Conservation (phyloP, 768 basidiomycete genomes). For the Clathrus columnatus region DNA sequence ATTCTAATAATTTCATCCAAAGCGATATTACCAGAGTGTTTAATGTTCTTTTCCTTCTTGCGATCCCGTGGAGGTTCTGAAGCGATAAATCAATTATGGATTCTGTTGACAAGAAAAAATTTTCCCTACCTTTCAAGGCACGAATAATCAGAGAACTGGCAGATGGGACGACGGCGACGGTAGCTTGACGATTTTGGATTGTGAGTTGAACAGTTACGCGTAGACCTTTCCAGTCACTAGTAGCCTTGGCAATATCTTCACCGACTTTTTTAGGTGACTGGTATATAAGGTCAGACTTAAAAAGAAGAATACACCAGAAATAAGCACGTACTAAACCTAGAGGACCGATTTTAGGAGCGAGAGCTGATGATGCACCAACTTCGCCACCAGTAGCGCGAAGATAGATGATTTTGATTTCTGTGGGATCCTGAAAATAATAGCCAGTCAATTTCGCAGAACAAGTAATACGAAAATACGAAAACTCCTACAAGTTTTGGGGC, state of each 20-base stretch:
- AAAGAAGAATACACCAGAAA: no score
- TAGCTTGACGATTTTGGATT: constrained; percentile 99
- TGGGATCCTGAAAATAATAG: constrained; percentile 71
- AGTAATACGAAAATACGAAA: constrained; percentile 4
- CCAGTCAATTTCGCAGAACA: not conserved
- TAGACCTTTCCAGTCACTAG: constrained; percentile 97
- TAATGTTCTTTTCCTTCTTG: constrained; percentile 99
- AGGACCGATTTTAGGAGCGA: constrained; percentile 99
- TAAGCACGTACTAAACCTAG: constrained; percentile 83
- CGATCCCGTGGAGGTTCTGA: constrained; percentile 97
- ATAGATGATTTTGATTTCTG: constrained; percentile 98
- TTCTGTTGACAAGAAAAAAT: not conserved
- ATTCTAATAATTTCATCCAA: constrained; percentile 92
- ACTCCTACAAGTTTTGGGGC: constrained; percentile 67
- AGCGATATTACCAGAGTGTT: constrained; percentile 90
- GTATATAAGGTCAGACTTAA: not conserved
- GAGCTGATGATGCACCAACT: constrained; percentile 96
- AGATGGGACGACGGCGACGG: constrained; percentile 92
- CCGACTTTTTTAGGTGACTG: constrained; percentile 99
- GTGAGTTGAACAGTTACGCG: constrained; percentile 98
- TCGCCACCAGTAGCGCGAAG: constrained; percentile 98
- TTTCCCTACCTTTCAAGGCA: constrained; percentile 85
- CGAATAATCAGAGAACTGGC: constrained; percentile 93
- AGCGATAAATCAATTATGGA: constrained; percentile 9
- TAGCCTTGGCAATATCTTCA: constrained; percentile 99